These are phyloP conservation scores for Skeletonema menzelii DNA, from an alignment of 108 stramenopile species.

Conservation along the genomic window DNA sequence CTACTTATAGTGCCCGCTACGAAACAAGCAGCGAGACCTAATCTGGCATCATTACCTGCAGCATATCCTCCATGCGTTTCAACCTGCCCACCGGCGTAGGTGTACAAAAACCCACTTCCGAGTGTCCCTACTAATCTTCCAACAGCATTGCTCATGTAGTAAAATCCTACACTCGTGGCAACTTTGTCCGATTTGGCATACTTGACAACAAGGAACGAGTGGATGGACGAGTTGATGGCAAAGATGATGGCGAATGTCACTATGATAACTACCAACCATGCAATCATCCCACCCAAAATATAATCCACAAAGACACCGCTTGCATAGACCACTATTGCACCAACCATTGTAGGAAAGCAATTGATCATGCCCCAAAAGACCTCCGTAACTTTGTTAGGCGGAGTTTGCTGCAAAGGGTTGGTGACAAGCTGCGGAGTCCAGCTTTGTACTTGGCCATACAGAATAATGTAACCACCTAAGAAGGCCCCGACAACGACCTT, in stretches of 20 bases:
- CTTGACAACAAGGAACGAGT: slow-evolving; percentile 93
- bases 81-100: slow-evolving; percentile 77
- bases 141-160: slow-evolving; percentile 96
- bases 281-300: slow-evolving; percentile 58
- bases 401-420: slow-evolving; percentile 77
- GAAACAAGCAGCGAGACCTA: slow-evolving; percentile 81
- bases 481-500: slow-evolving; percentile 87
- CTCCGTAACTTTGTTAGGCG: slow-evolving; percentile 87
- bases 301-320: slow-evolving; percentile 57
- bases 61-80: slow-evolving; percentile 40
- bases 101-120: slow-evolving; percentile 88
- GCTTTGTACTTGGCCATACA: slow-evolving; percentile 94
- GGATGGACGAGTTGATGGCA: slow-evolving; percentile 93
- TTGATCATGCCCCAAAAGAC: slow-evolving; percentile 86
- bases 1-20: slow-evolving; percentile 81
- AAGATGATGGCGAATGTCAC: slow-evolving; percentile 89
- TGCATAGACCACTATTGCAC: slow-evolving; percentile 58
- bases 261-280: slow-evolving; percentile 68
- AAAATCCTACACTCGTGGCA: slow-evolving; percentile 91
- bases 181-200: slow-evolving; percentile 91
- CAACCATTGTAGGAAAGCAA: slow-evolving; percentile 70
- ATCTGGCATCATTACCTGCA: slow-evolving; percentile 69
- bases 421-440: slow-evolving; percentile 93
- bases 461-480: slow-evolving; percentile 92
- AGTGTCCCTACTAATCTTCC: slow-evolving; percentile 90